These are phyloP conservation scores for Brachypodium distachyon DNA, from an alignment of 202 grass and related monocot species.

Conservation along the genomic window DNA sequence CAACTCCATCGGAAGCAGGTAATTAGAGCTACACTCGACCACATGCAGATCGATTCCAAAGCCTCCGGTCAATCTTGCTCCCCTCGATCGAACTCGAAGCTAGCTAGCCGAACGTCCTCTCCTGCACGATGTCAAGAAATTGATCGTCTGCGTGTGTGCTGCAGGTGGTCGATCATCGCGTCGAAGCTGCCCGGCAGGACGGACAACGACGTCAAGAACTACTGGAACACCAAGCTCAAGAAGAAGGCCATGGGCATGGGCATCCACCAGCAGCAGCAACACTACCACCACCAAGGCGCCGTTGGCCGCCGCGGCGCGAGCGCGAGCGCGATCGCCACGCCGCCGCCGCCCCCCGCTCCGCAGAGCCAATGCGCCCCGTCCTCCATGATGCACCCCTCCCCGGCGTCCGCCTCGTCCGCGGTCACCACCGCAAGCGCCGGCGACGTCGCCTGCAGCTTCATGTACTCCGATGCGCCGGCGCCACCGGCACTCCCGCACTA, in stretches of 20 bases:
- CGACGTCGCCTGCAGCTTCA: constrained; percentile 32
- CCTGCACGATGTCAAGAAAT: background rate
- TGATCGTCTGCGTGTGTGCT: background rate
- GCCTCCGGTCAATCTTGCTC: too few species aligned
- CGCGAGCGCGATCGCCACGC: background rate
- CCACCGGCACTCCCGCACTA: constrained; percentile 12
- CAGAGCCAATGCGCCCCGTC: constrained; percentile 25
- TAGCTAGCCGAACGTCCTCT: background rate
- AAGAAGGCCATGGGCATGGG: constrained; percentile 40
- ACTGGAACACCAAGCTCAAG: constrained; percentile 80
- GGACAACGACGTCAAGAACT: constrained; percentile 96
- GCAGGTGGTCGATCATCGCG: constrained; percentile 59
- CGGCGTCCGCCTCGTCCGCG: constrained; percentile 28
- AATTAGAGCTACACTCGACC: background rate
- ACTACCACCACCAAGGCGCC: background rate
- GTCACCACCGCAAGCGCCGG: constrained; percentile 34
- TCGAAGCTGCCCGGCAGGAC: constrained; percentile 68
- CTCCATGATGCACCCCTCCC: constrained; percentile 38
- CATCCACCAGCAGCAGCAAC: background rate
- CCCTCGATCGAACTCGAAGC: too few species aligned
- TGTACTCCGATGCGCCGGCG: constrained; percentile 17
- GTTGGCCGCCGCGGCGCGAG: background rate
- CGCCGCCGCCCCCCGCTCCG: background rate
- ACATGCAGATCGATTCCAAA: background rate
- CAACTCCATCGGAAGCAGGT: constrained; percentile 66